Conservation (phyloP, 2,329 filamentous ascomycete species). For the Aspergillus arachidicola region DNA sequence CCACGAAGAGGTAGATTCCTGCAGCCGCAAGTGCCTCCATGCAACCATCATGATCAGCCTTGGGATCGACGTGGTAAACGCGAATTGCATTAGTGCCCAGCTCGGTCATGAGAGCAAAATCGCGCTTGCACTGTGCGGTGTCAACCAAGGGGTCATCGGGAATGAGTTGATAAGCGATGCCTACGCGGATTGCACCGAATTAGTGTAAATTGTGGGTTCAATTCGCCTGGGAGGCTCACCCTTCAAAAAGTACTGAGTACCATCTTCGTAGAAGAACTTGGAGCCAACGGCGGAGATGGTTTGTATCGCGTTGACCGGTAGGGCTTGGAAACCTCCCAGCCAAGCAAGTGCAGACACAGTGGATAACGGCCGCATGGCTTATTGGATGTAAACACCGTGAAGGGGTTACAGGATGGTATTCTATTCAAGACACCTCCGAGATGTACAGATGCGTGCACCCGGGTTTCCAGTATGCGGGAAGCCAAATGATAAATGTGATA, state of each 20-base stretch:
- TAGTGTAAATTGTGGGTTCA: conserved; percentile 8
- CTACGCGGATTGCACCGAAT: conserved; percentile 44
- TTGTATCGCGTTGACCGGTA: conserved; percentile 48
- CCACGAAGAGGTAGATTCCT: conserved; percentile 82
- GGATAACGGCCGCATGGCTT: neutral
- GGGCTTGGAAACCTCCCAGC: conserved; percentile 29
- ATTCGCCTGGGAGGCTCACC: conserved; percentile 51
- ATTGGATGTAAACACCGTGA: neutral
- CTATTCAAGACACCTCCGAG: neutral
- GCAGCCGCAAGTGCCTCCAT: conserved; percentile 79
- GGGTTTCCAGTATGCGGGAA: neutral
- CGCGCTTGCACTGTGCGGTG: conserved; percentile 72
- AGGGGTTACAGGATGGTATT: neutral
- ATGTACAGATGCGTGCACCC: neutral
- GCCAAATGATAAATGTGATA: neutral
- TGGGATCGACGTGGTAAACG: conserved; percentile 81
- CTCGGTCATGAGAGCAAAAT: conserved; percentile 75
- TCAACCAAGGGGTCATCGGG: conserved; percentile 75
- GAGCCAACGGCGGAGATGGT: conserved; percentile 67
- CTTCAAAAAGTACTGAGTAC: conserved; percentile 82
- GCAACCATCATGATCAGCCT: conserved; percentile 72
- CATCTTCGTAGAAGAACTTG: conserved; percentile 84
- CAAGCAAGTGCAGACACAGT: conserved; percentile 20
- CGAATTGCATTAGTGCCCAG: conserved; percentile 83
- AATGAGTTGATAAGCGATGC: conserved; percentile 71